Conservation (phyloP, 2,329 filamentous ascomycete genomes). For the Intubia oerlemansii region DNA sequence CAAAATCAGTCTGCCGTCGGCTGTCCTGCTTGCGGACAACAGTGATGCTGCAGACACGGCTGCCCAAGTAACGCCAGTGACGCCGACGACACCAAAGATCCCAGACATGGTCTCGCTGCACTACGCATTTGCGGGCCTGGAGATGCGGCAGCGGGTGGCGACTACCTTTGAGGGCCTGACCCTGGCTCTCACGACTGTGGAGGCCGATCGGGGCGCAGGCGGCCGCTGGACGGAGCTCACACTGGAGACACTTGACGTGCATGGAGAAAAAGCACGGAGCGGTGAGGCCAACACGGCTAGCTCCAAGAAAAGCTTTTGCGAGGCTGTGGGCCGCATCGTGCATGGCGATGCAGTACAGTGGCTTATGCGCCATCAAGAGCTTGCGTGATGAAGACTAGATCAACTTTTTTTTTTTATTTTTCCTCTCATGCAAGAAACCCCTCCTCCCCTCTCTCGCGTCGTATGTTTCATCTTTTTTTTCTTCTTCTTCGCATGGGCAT, state of each 20-base stretch:
- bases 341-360: conserved; percentile 4
- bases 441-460: too few species aligned
- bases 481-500: too few species aligned
- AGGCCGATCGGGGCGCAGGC: conserved; percentile 27
- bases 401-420: neutral
- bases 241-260: conserved; percentile 16
- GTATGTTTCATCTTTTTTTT: too few species aligned
- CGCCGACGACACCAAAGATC: too few species aligned
- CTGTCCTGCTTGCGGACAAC: too few species aligned
- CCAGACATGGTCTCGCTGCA: too few species aligned
- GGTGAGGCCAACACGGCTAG: neutral
- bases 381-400: neutral
- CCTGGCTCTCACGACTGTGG: conserved; percentile 28
- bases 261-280: neutral
- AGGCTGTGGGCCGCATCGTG: conserved; percentile 3
- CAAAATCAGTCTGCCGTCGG: too few species aligned
- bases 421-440: neutral
- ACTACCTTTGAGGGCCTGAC: conserved; percentile 21
- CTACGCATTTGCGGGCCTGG: conserved; percentile 29
- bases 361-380: conserved; percentile 2
- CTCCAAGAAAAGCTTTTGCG: conserved; percentile 3
- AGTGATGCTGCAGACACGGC: too few species aligned
- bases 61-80: too few species aligned
- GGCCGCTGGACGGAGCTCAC: conserved; percentile 28
- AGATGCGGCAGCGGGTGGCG: conserved; percentile 25